Base-by-base conservation (phyloP, 2,329 filamentous ascomycete species). In the Exophiala bonariae region DNA sequence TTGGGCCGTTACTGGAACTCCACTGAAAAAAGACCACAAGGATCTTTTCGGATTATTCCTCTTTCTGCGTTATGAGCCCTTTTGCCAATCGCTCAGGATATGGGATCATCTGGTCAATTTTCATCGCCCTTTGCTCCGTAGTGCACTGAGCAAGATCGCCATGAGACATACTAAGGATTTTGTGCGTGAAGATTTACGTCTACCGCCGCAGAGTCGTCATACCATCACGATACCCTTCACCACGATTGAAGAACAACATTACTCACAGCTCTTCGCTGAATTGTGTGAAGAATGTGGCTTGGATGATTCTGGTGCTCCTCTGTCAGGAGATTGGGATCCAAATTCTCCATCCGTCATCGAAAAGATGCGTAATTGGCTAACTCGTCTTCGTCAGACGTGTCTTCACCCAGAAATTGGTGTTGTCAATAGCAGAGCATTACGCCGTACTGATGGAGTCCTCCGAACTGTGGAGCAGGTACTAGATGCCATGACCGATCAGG, bases 1-100 rank as follows among this genome's bases (percentile, higher is more conserved):
- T 2, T 97, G 93, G 93, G 90, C 86, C 11, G 83, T 99, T 32
- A 92, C 89, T 0, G 93, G 89, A 33, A 99, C 93, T 1, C 93
- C 93, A 0, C 78, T 97, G 30, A 86, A 87, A 56, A 88, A 89
- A 56, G 80, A 89, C 52, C 79, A 92, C 23, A 73, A 78, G 59
- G 92, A 96, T 65, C 73, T 96, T 6, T 83, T 84, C 56, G 92
- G 92, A 0, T 73, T 97, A 3, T 66, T 97, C 1, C 73, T 87
- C 0, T 97, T 99, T 58, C 76, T 97, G 7, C 79, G 80, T 14
- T 90, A 86, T 60, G 79, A 89, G 49, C 89, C 90, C 2, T 92
- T 87, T 61, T 85, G 81, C 44, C 80, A 79, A 4, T 79, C 77
- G 9, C 71, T 76, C 6, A 70, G 76, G 9, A 66, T 86, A 1